phyloP scores from a whole-genome alignment of 805 yeast genomes.

The Zygosaccharomyces kombuchaensis region DNA sequence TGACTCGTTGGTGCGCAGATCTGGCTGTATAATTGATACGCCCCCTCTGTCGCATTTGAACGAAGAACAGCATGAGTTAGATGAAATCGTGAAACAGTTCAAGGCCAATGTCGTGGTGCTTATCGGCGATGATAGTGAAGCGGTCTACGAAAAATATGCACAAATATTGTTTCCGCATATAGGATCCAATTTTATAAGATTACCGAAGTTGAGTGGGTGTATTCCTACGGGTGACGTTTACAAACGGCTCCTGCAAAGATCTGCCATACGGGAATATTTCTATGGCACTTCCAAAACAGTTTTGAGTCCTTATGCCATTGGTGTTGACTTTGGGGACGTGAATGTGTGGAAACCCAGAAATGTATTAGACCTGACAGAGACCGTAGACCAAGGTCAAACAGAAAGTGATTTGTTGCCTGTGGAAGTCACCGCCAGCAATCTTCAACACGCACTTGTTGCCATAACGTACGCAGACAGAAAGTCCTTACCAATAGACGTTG shows the following conservation, averaged over 20 bases:
- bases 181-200: constrained; percentile 42
- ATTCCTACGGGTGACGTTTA: constrained; percentile 69
- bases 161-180: constrained; percentile 11
- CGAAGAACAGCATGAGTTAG: constrained; percentile 20
- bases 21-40: constrained; percentile 33
- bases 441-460: constrained; percentile 77
- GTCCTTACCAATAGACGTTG: constrained; percentile 45
- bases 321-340: constrained; percentile 59
- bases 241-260: constrained; percentile 67
- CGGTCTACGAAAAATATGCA: constrained; percentile 17
- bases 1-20: constrained; percentile 31
- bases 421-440: constrained; percentile 47
- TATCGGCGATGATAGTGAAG: constrained; percentile 16
- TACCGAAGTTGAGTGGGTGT: constrained; percentile 72
- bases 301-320: constrained; percentile 82
- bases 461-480: constrained; percentile 47
- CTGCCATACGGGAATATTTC: constrained; percentile 79
- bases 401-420: constrained; percentile 31
- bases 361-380: constrained; percentile 27
- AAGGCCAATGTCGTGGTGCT: constrained; percentile 24
- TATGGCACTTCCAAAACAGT: constrained; percentile 67
- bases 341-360: constrained; percentile 54
- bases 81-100: constrained; percentile 18
- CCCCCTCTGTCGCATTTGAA: constrained; percentile 24
- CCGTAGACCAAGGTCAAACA: constrained; percentile 19